These are phyloP conservation scores for Rachicladosporium sp. DNA, from an alignment of 2,329 filamentous ascomycete species.

Conservation along the genomic window DNA sequence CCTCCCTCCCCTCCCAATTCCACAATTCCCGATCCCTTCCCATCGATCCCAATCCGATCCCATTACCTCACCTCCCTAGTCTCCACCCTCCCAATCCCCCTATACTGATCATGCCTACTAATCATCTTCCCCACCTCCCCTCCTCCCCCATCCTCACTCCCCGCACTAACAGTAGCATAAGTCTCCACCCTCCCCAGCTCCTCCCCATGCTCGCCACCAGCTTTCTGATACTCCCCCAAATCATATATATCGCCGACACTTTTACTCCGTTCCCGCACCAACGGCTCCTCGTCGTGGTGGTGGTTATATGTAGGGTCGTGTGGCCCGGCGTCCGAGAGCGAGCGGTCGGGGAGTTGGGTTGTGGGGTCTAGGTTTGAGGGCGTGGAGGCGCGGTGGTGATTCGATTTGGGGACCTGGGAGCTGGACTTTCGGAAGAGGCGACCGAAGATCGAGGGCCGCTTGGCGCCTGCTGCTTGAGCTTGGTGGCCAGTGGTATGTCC, in stretches of 20 bases:
- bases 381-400: conserved; percentile 1
- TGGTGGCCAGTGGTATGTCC: too few species aligned
- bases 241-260: too few species aligned
- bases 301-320: not conserved
- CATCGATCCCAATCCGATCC: too few species aligned
- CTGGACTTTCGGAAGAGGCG: conserved; percentile 9
- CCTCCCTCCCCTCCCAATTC: too few species aligned
- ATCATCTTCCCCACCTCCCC: conserved; percentile 25
- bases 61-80: too few species aligned
- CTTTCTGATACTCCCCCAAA: too few species aligned
- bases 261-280: too few species aligned
- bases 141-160: conserved; percentile 13
- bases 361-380: not conserved
- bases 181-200: conserved; percentile 18
- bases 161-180: conserved; percentile 14
- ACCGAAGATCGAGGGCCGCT: conserved; percentile 16
- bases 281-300: too few species aligned
- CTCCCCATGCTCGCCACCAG: conserved; percentile 1
- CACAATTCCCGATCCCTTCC: too few species aligned
- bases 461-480: conserved; percentile 1
- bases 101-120: conserved; percentile 33
- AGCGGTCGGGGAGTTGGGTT: conserved; percentile 13
- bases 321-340: conserved; percentile 18
- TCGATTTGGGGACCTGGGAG: conserved; percentile 4
- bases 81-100: too few species aligned